phyloP scores from a whole-genome alignment of 1,284 basidiomycete species.

The Bjerkandera adusta region DNA sequence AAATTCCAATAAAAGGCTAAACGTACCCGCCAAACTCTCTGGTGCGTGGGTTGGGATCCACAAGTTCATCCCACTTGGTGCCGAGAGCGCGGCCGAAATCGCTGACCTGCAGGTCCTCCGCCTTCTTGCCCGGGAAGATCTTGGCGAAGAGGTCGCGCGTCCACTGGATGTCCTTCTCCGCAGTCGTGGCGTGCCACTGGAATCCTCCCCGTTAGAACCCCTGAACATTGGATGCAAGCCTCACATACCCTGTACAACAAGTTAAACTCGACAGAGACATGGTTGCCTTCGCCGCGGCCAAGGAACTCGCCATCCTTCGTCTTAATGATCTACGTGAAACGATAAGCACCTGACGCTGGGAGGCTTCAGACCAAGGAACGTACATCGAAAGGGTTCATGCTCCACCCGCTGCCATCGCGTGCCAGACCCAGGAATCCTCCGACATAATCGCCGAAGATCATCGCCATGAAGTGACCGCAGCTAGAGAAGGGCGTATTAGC shows the following conservation, averaged over 20 bases:
- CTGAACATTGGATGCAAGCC: background rate
- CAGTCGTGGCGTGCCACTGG: slow-evolving; percentile 71
- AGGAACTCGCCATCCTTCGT: slow-evolving; percentile 43
- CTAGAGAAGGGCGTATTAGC: slow-evolving; percentile 16
- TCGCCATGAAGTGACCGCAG: slow-evolving; percentile 55
- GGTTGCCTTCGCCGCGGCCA: slow-evolving; percentile 71
- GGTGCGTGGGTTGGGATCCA: slow-evolving; percentile 38
- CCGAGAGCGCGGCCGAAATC: slow-evolving; percentile 20
- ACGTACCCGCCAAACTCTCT: slow-evolving; percentile 58
- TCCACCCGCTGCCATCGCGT: slow-evolving; percentile 59
- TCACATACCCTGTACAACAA: slow-evolving; percentile 51
- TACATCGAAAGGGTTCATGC: slow-evolving; percentile 62
- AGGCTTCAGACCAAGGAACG: slow-evolving; percentile 14
- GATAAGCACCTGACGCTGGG: no score
- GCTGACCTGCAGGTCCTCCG: slow-evolving; percentile 10
- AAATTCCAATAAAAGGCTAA: background rate
- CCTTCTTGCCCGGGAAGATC: slow-evolving; percentile 34
- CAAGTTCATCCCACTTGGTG: slow-evolving; percentile 28
- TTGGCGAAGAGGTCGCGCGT: slow-evolving; percentile 46
- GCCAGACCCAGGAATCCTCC: slow-evolving; percentile 65
- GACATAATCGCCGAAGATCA: slow-evolving; percentile 72
- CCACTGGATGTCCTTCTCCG: slow-evolving; percentile 60
- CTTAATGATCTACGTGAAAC: slow-evolving; percentile 41
- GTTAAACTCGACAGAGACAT: slow-evolving; percentile 73
- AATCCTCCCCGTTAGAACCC: background rate